Evolutionary conservation across 495 filamentous ascomycete species (phyloP).

Genomic region (Amniculicola lignicola): DNA sequence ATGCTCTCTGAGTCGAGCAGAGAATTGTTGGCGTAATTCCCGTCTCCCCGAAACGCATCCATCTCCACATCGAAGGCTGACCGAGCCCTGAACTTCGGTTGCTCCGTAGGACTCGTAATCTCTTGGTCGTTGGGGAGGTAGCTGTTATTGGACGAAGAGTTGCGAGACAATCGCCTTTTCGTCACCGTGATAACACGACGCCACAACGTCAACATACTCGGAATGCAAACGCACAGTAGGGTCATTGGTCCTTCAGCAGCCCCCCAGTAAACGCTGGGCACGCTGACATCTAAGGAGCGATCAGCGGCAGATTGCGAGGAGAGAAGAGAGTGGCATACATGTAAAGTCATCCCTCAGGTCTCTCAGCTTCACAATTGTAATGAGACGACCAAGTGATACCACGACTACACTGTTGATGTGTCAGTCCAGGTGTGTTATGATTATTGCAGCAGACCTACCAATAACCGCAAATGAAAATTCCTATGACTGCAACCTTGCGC

Average conservation of each 20-base stretch:
- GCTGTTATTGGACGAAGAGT: too few relatives aligned
- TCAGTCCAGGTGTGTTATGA: not conserved
- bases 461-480: conserved; percentile 7
- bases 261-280: conserved; percentile 7
- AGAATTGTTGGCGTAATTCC: too few relatives aligned
- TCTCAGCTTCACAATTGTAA: conserved; percentile 1
- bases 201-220: conserved; percentile 8
- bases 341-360: conserved; percentile 1
- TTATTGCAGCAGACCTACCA: not conserved
- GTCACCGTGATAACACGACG: too few relatives aligned
- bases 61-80: too few relatives aligned
- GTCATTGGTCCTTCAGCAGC: conserved; percentile 1
- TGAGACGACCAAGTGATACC: conserved; percentile 5
- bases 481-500: not conserved
- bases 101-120: too few relatives aligned
- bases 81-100: too few relatives aligned
- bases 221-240: conserved; percentile 2
- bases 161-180: too few relatives aligned
- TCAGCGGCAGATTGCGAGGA: not conserved
- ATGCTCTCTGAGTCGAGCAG: too few relatives aligned
- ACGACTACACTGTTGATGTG: conserved; percentile 7
- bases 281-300: not conserved
- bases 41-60: too few relatives aligned
- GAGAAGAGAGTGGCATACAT: not conserved
- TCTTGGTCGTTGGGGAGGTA: too few relatives aligned